Base-by-base conservation (phyloP, 2,329 filamentous ascomycete genomes). In the Neoscytalidium dimidiatum region DNA sequence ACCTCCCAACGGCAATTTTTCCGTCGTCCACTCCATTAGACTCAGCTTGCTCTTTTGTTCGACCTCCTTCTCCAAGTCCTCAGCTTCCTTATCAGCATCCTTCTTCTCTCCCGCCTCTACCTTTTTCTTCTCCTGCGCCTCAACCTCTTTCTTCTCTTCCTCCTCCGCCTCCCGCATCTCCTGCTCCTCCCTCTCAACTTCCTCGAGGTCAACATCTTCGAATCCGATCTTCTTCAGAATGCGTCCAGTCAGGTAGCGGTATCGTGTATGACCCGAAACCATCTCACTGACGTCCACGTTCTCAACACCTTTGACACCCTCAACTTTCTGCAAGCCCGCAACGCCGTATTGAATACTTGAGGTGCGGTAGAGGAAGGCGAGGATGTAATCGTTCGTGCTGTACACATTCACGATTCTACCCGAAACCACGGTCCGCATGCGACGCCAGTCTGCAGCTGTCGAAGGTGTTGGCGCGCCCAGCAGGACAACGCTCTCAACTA, bases 391-490 rank as follows among this genome's bases (percentile, higher is more conserved):
- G 66, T 95, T 94, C 60, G 90, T 88, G 1, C 91, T 94, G 78
- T 90, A 97, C 9, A 94, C 92, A 70, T 97, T 97, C 70, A 96
- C 90, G 6, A 97, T 84, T 64, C 90, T 86, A 3, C 94, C 93
- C 1, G 89, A 87, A 0, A 96, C 92, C 0, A 94, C 92, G 49
- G 86, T 87, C 35, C 92, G 87, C 69, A 96, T 87, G 35, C 86
- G 82, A 52, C 89, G 85, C 94, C 94, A 97, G 69, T 92, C 87
- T 1, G 83, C 83, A 0, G 85, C 78, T 46, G 90, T 86, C 0
- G 90, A 91, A 0, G 94, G 92, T 0, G 90, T 87, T 0, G 94
- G 92, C 0, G 92, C 85, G 2, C 94, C 94, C 63, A 97, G 90
- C 4, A 97, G 79, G 3, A 97, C 89, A 2, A 91, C 92, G 17